Evolutionary conservation across 2,329 filamentous ascomycete species (phyloP).

Genomic region (Pseudonectria foliicola): DNA sequence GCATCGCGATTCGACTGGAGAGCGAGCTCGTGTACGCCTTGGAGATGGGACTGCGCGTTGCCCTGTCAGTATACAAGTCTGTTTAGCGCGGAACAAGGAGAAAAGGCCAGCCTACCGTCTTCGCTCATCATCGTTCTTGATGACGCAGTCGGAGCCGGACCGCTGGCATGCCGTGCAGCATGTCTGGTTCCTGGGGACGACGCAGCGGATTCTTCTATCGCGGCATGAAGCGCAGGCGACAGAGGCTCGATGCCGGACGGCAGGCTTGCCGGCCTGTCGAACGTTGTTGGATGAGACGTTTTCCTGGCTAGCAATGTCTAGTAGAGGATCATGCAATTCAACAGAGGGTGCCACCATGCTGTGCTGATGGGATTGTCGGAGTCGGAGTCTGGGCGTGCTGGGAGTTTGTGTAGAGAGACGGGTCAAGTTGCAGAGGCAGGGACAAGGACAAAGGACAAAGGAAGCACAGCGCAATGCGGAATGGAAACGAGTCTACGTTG

Average conservation of each 20-base stretch:
- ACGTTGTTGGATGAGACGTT: slow-evolving; percentile 26
- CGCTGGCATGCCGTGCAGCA: slow-evolving; percentile 47
- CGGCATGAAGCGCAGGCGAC: slow-evolving; percentile 50
- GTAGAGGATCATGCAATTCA: slow-evolving; percentile 7
- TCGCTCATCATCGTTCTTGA: slow-evolving; percentile 51
- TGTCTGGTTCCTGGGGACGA: slow-evolving; percentile 43
- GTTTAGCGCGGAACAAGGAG: background rate
- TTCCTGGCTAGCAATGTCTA: slow-evolving; percentile 25
- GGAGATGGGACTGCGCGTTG: slow-evolving; percentile 41
- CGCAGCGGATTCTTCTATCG: slow-evolving; percentile 40
- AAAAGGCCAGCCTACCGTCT: slow-evolving; percentile 33
- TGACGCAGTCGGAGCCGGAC: slow-evolving; percentile 43
- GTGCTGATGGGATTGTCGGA: too few species aligned
- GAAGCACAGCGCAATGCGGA: too few species aligned
- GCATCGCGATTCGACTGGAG: slow-evolving; percentile 44
- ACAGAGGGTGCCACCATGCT: too few species aligned
- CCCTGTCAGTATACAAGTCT: slow-evolving; percentile 2
- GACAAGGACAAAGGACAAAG: too few species aligned
- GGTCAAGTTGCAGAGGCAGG: too few species aligned
- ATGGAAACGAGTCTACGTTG: too few species aligned
- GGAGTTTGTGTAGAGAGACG: too few species aligned
- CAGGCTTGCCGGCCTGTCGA: slow-evolving; percentile 26
- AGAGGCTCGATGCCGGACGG: slow-evolving; percentile 41
- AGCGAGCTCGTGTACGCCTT: slow-evolving; percentile 52
- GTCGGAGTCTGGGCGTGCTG: too few species aligned